Evolutionary conservation across 352 stramenopile species (phyloP), one percentile per base, ranked within the genome.

Genomic region (Pelagophyceae sp.): DNA sequence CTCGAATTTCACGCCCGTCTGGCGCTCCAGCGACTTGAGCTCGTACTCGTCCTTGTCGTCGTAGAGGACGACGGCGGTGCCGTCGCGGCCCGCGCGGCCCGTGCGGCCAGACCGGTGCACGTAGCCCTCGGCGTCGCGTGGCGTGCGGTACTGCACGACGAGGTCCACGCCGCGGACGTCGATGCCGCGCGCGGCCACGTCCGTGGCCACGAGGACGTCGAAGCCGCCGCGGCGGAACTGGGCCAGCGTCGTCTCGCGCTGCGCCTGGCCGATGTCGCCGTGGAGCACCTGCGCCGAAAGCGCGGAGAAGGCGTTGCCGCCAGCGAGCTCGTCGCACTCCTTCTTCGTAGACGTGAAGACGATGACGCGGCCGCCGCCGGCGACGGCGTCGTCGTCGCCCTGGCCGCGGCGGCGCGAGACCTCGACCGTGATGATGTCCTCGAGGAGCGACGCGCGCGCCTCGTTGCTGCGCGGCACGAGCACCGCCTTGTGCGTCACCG

Each of bases 301-400:
- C 72, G 82, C 90, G 76, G 92, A 91, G 79, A 94, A 90, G 0
- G 90, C 83, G n/a, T 94, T 86, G 51, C 90, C 86, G 64, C 92
- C 95, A 27, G 93, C 92, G 76, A 98, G 90, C 74, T 98, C 92
- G 80, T 98, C 93, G 23, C 90, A 92, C 72, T 97, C 91, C 72
- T 91, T 87, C 86, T 98, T 99, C 23, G 95, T 98, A 82, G 98
- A 89, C 1, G 93, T 97, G 82, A 99, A 99, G 51, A 99, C 95
- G 75, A 99, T 95, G 20, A 81, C 51, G 76, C 83, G 35, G 76
- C 85, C 72, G 80, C 87, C 69, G 82, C 85, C 77, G 23, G 84
- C 84, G 72, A 92, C 87, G 58, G 84, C 82, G 63, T 91, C 88
- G 31, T 86, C 67, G 3, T 82, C 65, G 45, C 82, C 78, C 67